These are phyloP conservation scores for Cenococcum geophilum DNA, from an alignment of 495 filamentous ascomycete species.

Conservation along the genomic window DNA sequence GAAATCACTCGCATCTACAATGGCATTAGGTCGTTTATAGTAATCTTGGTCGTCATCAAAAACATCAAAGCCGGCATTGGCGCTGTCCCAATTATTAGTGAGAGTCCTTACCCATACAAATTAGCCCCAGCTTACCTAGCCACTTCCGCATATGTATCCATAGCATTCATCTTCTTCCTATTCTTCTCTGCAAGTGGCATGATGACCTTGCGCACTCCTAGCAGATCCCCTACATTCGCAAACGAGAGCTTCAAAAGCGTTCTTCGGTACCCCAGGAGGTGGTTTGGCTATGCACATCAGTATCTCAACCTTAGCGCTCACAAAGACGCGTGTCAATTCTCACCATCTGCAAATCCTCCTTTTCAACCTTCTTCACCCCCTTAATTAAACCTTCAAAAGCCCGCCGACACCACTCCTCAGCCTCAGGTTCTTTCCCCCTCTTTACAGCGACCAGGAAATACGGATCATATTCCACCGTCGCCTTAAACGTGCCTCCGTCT, in stretches of 20 bases:
- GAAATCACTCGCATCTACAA: conserved; percentile 89
- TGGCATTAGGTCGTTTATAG: conserved; percentile 75
- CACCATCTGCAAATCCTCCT: conserved; percentile 83
- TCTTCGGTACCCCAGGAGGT: conserved; percentile 82
- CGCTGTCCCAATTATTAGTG: conserved; percentile 46
- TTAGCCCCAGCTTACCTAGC: conserved; percentile 56
- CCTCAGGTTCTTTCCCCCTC: conserved; percentile 80
- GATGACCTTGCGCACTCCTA: conserved; percentile 73
- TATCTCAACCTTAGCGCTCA: neutral
- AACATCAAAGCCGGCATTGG: conserved; percentile 84
- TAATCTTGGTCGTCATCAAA: conserved; percentile 88
- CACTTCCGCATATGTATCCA: conserved; percentile 98
- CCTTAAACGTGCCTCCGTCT: conserved; percentile 89
- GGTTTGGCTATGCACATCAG: conserved; percentile 56
- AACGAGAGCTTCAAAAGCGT: conserved; percentile 82
- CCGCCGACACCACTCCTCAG: conserved; percentile 89
- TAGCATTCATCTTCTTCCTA: conserved; percentile 84
- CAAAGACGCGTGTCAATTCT: neutral
- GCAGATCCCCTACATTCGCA: conserved; percentile 75
- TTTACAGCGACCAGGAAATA: conserved; percentile 93
- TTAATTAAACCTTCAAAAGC: conserved; percentile 82
- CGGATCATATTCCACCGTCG: conserved; percentile 90
- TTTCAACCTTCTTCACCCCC: conserved; percentile 66
- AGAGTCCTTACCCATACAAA: neutral
- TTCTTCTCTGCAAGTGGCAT: conserved; percentile 95